Base-by-base conservation (phyloP, 768 basidiomycete species). In the Rubroboletus pulcherrimus region DNA sequence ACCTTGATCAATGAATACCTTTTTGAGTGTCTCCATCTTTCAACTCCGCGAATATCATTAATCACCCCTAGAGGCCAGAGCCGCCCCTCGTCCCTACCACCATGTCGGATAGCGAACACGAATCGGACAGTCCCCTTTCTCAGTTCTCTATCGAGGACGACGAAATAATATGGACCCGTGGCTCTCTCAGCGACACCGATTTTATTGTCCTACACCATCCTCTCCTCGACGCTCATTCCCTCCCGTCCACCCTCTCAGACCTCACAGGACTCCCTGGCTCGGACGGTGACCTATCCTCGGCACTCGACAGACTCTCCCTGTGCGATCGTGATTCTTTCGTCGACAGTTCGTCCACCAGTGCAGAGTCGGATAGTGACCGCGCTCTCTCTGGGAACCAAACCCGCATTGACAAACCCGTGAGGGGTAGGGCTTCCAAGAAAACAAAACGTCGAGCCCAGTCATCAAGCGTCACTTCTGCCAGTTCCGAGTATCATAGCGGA, bases 181-280 rank as follows among this genome's bases (percentile, higher is more conserved):
- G 43, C 14, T 44, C 58, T 1, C 19, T 51, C 26, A 50, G 61
- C 33, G 56, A 64, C 42, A 42, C 53, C 12, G 69, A 72, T 26
- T 72, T 59, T 14, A 58, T 71, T n/a, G 24, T 70, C 21, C 57
- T 72, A 0, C 47, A 43, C 10, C 59, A 60, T 14, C 66, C 67
- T 24, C 58, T 60, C 6, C n/a, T 54, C 2, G 53, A 66, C 7
- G 54, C 60, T 0, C 56, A 35, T 21, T 61, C 65, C 1, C 50
- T 61, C 15, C 47, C 63, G 1, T 57, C 56, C 39, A 61, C 50
- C 17, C 50, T 55, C 11, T 54, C 64, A 5, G 62, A 52, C 35
- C 39, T 41, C 0, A 38, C 56, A 1, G 49, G 51, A 5, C 55
- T 39, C 17, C 30, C 37, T 24, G 26, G n/a, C 34, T 55, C 56